Conservation (phyloP, 1,284 basidiomycete genomes). For the Tylopilus sp. region DNA sequence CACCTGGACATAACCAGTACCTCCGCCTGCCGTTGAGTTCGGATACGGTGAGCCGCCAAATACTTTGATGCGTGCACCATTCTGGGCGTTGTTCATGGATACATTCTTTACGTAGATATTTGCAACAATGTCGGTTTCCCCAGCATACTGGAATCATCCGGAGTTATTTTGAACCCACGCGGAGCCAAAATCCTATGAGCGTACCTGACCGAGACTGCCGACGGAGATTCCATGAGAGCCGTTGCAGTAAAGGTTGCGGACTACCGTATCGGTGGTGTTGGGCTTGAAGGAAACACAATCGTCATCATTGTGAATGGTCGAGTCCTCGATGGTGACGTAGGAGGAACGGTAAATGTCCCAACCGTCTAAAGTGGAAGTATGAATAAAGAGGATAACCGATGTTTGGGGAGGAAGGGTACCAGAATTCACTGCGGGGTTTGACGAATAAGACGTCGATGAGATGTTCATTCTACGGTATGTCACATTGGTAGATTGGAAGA, state of each 20-base stretch:
- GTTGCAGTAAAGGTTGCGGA: constrained; percentile 29
- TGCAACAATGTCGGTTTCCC: constrained; percentile 60
- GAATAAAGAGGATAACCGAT: neutral
- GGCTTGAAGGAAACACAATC: constrained; percentile 53
- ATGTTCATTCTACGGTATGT: constrained; percentile 39
- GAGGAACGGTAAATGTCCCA: constrained; percentile 62
- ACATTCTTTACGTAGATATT: constrained; percentile 58
- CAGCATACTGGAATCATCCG: constrained; percentile 48
- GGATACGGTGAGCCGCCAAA: constrained; percentile 44
- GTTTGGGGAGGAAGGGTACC: constrained; percentile 9
- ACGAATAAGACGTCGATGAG: constrained; percentile 37
- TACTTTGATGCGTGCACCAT: constrained; percentile 64
- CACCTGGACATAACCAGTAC: constrained; percentile 46
- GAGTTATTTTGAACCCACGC: no score
- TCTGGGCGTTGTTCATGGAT: constrained; percentile 59
- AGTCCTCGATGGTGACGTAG: constrained; percentile 50
- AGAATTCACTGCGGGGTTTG: constrained; percentile 33
- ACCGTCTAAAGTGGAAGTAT: constrained; percentile 45
- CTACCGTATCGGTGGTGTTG: constrained; percentile 24
- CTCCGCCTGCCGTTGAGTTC: constrained; percentile 44
- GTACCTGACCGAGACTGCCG: constrained; percentile 32
- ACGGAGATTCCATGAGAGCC: constrained; percentile 35
- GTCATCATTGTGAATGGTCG: constrained; percentile 54
- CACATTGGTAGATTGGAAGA: constrained; percentile 39
- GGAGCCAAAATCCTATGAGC: neutral